Percentiles rank a stretch among this genome's conserved stretches.
phyloP scores from a whole-genome alignment of 2,329 filamentous ascomycete species.

The Lecanicillium sp. region DNA sequence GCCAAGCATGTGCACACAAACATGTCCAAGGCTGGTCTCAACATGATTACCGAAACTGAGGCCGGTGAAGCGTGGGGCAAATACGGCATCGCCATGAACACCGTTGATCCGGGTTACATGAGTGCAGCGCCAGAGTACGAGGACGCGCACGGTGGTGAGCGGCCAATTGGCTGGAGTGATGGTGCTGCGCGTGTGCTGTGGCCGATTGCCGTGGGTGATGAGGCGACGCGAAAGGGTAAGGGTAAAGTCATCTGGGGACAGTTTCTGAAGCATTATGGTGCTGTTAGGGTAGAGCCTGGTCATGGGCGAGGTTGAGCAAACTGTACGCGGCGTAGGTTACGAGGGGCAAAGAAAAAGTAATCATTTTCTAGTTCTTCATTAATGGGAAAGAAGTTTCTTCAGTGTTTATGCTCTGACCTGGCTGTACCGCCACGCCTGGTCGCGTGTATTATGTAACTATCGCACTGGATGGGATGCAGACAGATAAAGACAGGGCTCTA shows the following conservation, averaged over 20 bases:
- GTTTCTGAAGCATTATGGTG: neutral
- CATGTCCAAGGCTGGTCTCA: conserved; percentile 34
- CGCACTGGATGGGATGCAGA: too few relatives aligned
- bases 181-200: conserved; percentile 31
- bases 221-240: neutral
- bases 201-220: conserved; percentile 19
- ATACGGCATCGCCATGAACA: conserved; percentile 30
- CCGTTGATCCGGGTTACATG: conserved; percentile 33
- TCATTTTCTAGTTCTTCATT: too few relatives aligned
- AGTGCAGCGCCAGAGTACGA: conserved; percentile 29
- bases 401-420: too few relatives aligned
- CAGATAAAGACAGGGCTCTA: neutral
- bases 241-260: neutral
- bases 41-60: conserved; percentile 36
- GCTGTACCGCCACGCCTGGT: too few relatives aligned
- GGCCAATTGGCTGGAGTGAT: conserved; percentile 32
- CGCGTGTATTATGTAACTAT: too few relatives aligned
- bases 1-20: conserved; percentile 20
- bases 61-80: conserved; percentile 24
- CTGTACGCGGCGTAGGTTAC: too few relatives aligned
- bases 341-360: too few relatives aligned
- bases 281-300: neutral
- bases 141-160: conserved; percentile 18
- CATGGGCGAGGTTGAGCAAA: neutral
- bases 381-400: too few relatives aligned